Percentiles rank a stretch among this genome's conserved stretches.
Conservation (phyloP, 306 rosid genomes). For the Vigna hirtella region DNA sequence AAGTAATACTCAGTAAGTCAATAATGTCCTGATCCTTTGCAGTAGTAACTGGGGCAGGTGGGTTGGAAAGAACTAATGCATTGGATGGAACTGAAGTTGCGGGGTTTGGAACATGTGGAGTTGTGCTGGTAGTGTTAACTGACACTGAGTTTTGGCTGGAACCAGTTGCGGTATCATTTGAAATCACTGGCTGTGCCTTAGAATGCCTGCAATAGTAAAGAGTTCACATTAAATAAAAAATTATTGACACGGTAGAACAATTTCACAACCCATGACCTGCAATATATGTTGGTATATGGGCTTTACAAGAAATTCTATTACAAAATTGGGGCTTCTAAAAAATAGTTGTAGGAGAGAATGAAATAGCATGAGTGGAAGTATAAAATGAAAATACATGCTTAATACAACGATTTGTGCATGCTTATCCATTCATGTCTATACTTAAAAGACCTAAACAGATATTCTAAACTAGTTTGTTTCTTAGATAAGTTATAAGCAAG, state of each 20-base stretch:
- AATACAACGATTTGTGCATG: slow-evolving; percentile 26
- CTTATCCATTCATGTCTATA: background rate
- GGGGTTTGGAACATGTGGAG: slow-evolving; percentile 49
- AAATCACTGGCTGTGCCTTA: slow-evolving; percentile 55
- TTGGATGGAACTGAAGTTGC: slow-evolving; percentile 58
- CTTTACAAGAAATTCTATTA: slow-evolving; percentile 14
- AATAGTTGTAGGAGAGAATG: slow-evolving; percentile 19
- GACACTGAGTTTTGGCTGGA: slow-evolving; percentile 52
- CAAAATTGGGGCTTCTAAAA: slow-evolving; percentile 7
- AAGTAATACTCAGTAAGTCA: slow-evolving; percentile 83
- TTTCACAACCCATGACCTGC: slow-evolving; percentile 9
- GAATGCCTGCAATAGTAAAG: slow-evolving; percentile 76
- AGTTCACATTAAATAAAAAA: slow-evolving; percentile 38
- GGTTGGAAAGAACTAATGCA: slow-evolving; percentile 70
- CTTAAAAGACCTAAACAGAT: background rate
- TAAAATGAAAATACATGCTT: background rate
- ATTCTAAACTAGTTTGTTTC: slow-evolving; percentile 1
- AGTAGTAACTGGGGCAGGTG: slow-evolving; percentile 65
- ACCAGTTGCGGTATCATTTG: slow-evolving; percentile 54
- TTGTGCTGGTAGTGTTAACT: slow-evolving; percentile 40
- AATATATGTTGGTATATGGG: slow-evolving; percentile 17
- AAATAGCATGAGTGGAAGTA: background rate
- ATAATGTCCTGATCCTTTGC: slow-evolving; percentile 84
- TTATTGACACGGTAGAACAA: background rate
- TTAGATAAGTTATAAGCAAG: slow-evolving; percentile 9